Conservation (phyloP, 2,329 filamentous ascomycete genomes). For the Didymosphaeria variabile region DNA sequence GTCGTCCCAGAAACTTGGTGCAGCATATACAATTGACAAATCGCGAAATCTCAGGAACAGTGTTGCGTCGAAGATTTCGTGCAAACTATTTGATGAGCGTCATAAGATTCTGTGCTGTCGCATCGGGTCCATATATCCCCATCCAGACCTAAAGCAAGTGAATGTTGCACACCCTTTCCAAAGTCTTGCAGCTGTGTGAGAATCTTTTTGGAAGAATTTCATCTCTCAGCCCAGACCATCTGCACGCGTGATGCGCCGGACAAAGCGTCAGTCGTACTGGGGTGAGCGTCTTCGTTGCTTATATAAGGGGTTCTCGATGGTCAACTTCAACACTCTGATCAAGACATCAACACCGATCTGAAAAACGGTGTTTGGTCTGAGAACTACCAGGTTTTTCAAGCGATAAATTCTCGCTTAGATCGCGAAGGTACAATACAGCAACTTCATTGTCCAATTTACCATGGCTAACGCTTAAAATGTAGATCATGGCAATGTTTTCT, state of each 20-base stretch:
- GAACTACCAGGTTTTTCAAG: not conserved
- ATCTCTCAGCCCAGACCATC: not conserved
- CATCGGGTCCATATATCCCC: too few species aligned
- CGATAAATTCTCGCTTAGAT: not conserved
- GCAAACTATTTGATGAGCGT: too few species aligned
- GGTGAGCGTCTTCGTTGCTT: not conserved
- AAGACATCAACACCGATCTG: too few species aligned
- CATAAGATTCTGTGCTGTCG: too few species aligned
- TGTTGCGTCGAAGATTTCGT: too few species aligned
- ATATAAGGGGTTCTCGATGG: not conserved
- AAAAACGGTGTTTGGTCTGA: not conserved
- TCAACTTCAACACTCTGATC: not conserved
- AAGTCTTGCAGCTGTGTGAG: too few species aligned
- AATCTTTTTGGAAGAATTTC: too few species aligned
- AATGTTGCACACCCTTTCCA: too few species aligned
- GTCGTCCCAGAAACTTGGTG: too few species aligned
- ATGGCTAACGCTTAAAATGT: not conserved
- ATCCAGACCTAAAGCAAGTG: too few species aligned
- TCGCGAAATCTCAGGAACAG: too few species aligned
- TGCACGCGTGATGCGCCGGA: not conserved
- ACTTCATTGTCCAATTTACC: not conserved
- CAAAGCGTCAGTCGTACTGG: not conserved
- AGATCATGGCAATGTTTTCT: not conserved
- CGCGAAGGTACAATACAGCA: not conserved
- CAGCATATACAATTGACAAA: too few species aligned